phyloP scores from a whole-genome alignment of 2,329 filamentous ascomycete species.

The Metarhizium anisopliae region DNA sequence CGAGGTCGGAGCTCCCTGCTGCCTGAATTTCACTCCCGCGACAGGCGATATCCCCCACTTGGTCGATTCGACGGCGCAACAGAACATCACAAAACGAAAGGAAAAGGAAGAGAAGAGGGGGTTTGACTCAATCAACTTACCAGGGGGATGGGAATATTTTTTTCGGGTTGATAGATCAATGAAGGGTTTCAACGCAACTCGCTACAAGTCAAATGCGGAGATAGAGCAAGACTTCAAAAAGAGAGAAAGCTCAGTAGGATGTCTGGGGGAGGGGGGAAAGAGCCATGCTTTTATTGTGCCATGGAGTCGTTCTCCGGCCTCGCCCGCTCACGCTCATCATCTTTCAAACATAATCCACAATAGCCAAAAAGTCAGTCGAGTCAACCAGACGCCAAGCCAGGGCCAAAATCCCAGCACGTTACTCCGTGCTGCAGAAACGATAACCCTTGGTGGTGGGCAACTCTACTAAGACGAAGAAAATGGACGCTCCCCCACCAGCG shows the following conservation, averaged over 20 bases:
- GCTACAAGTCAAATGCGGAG: slow-evolving; percentile 16
- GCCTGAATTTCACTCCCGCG: neutral
- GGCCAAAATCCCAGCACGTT: neutral
- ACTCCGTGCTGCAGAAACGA: neutral
- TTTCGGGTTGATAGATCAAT: slow-evolving; percentile 12
- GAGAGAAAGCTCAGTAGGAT: slow-evolving; percentile 13
- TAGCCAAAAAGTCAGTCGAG: slow-evolving; percentile 2
- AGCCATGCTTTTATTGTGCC: slow-evolving; percentile 11
- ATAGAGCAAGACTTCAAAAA: slow-evolving; percentile 15
- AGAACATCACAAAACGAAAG: neutral
- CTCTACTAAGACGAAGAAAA: neutral
- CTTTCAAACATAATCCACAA: slow-evolving; percentile 5
- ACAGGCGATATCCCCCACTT: neutral
- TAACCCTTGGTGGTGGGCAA: slow-evolving; percentile 2
- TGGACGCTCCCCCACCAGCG: slow-evolving; percentile 3
- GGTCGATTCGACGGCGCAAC: neutral
- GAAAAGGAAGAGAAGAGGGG: neutral
- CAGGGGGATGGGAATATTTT: slow-evolving; percentile 11
- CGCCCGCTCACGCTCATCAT: neutral
- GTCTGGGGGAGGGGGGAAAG: slow-evolving; percentile 10
- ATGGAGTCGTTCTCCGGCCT: slow-evolving; percentile 4
- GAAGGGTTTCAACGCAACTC: slow-evolving; percentile 17
- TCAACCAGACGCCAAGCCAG: slow-evolving; percentile 1
- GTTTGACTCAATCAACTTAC: slow-evolving; percentile 14
- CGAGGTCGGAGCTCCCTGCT: neutral